Evolutionary conservation across 1,139 yeast species (phyloP).

Genomic region (Debaryomycetaceae sp.): DNA sequence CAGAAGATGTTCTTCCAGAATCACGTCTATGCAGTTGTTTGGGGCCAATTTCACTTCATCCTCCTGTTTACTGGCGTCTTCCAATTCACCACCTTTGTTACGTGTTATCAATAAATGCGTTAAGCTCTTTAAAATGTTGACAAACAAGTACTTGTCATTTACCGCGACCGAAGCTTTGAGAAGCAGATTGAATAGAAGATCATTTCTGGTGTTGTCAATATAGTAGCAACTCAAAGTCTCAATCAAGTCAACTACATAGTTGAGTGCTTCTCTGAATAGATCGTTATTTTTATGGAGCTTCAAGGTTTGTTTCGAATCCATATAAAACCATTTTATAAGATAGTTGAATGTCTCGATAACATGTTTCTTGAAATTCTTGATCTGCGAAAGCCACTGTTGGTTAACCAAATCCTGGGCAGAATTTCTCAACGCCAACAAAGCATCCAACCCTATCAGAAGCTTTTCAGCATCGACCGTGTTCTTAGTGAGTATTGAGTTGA

Average conservation of each 20-base stretch:
- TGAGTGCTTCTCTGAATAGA: constrained; percentile 58
- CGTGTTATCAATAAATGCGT: constrained; percentile 39
- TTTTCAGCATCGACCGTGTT: constrained; percentile 30
- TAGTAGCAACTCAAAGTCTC: constrained; percentile 84
- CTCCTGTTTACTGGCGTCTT: constrained; percentile 14
- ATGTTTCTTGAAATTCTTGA: constrained; percentile 45
- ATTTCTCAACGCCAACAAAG: constrained; percentile 72
- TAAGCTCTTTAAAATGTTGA: constrained; percentile 43
- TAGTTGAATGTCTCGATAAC: constrained; percentile 47
- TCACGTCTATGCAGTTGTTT: constrained; percentile 41
- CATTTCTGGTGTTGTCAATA: constrained; percentile 66
- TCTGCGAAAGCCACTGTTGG: constrained; percentile 72
- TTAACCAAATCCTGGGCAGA: constrained; percentile 78
- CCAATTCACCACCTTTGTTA: constrained; percentile 16
- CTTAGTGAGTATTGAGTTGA: constrained; percentile 22
- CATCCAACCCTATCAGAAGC: constrained; percentile 49
- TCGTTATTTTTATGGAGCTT: constrained; percentile 26
- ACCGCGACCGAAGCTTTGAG: constrained; percentile 43
- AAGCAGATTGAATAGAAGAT: constrained; percentile 54
- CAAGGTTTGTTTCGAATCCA: constrained; percentile 12
- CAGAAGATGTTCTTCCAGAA: constrained; percentile 32
- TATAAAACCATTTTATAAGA: constrained; percentile 39
- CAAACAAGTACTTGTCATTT: constrained; percentile 52
- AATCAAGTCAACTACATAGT: constrained; percentile 71
- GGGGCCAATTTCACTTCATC: constrained; percentile 32